Evolutionary conservation across 192 early-diverging fungal species (phyloP).

Genomic region (Borealophlyctis nickersoniae): DNA sequence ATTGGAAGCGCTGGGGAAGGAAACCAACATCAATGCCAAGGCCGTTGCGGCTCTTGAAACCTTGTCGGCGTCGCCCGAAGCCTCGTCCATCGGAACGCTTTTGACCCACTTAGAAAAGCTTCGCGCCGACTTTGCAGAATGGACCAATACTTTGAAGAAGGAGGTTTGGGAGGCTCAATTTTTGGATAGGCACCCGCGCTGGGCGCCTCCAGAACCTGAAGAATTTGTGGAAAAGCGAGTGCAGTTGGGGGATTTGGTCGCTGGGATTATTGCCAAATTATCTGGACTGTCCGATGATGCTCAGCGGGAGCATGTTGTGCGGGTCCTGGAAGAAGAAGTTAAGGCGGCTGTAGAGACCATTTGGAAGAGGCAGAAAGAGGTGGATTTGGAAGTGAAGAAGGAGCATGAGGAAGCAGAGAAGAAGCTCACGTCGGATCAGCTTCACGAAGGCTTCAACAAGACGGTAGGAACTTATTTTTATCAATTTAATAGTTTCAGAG

Average conservation of each 20-base stretch:
- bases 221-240: conserved; percentile 31
- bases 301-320: background rate
- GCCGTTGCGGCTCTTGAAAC: conserved; percentile 26
- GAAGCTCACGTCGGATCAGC: conserved; percentile 46
- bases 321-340: conserved; percentile 4
- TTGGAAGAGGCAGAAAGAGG: conserved; percentile 14
- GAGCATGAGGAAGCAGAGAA: conserved; percentile 41
- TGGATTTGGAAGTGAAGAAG: conserved; percentile 39
- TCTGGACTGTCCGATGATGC: background rate
- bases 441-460: conserved; percentile 45
- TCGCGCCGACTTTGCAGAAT: conserved; percentile 5
- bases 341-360: conserved; percentile 12
- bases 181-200: conserved; percentile 32
- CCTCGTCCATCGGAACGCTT: background rate
- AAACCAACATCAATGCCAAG: conserved; percentile 24
- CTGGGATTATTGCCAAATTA: background rate
- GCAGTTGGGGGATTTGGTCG: conserved; percentile 8
- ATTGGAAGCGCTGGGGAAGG: conserved; percentile 40
- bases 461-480: conserved; percentile 32
- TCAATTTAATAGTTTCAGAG: too few relatives aligned
- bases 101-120: background rate
- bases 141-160: conserved; percentile 16
- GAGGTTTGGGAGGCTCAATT: conserved; percentile 7
- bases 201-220: conserved; percentile 30
- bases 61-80: background rate